Evolutionary conservation across 2,329 filamentous ascomycete genomes (phyloP), one percentile per base, ranked within the genome.

Genomic region (Diplocarpon rosae): DNA sequence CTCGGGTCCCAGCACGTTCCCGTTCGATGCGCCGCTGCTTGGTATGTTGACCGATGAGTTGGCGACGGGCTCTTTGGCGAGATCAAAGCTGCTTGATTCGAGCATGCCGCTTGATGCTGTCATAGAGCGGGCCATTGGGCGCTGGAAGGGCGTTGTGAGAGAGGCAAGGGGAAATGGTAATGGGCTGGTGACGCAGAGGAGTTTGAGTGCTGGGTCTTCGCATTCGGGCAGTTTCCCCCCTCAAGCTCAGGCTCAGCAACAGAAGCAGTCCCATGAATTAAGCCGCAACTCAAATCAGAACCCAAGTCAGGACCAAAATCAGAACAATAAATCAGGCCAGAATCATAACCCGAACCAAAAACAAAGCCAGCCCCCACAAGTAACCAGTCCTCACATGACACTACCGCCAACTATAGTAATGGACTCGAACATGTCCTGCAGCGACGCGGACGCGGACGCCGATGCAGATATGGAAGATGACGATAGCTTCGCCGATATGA

Each of bases 131-230:
- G 70, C 71, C 2, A 78, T 82, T 46, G 70, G 74, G 35, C 67
- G 75, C 27, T 82, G 78, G 78, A 81, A 78, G 61, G 66, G 64
- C 4, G 74, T 80, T 13, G 72, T 81, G 11, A 63, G 68, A n/a
- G 69, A 73, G 5, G 65, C 69, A 2, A 67, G 74, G 33, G 64
- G 63, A 4, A 37, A 31, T 37, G 27, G 33, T 5, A 31, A 24
- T 63, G 44, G 51, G 13, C 67, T 78, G 63, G 62, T 62, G 39
- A 65, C 67, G 2, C 76, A 80, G 51, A 67, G 66, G 36, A 53
- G 70, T 2, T 59, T 80, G 44, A 52, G 56, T 50, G 52, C 51
- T 30, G 53, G 54, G 15, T 46, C 49, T 12, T 30, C 45, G 3
- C 40, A 45, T 32, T 39, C 48, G 30, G 43, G 34, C 8, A 41